Conservation (phyloP, 2,329 filamentous ascomycete genomes). For the Claviceps capensis region DNA sequence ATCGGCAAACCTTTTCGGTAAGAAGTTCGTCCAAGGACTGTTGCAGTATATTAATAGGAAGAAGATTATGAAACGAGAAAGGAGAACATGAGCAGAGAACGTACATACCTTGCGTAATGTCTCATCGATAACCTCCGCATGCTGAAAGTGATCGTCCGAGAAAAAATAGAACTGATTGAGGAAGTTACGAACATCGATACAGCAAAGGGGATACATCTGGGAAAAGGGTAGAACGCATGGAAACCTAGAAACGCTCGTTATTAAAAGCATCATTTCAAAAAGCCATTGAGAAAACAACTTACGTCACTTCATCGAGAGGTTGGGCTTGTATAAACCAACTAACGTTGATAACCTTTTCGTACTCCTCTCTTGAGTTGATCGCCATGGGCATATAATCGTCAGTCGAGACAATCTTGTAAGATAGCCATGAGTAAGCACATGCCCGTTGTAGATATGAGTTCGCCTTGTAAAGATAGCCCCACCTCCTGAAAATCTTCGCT, state of each 20-base stretch:
- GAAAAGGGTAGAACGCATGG: conserved; percentile 95
- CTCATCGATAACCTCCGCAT: conserved; percentile 79
- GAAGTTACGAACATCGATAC: conserved; percentile 96
- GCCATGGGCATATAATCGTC: conserved; percentile 99
- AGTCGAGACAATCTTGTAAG: conserved; percentile 53
- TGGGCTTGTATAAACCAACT: conserved; percentile 91
- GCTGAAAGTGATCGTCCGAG: conserved; percentile 88
- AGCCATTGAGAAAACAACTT: conserved; percentile 19
- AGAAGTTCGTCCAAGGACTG: conserved; percentile 90
- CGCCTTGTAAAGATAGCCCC: conserved; percentile 6
- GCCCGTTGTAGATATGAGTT: not conserved
- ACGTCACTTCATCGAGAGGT: conserved; percentile 59
- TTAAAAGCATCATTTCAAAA: not conserved
- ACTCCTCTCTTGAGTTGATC: conserved; percentile 79
- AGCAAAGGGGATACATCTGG: conserved; percentile 97
- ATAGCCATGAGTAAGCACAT: not conserved
- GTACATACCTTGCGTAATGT: conserved; percentile 59
- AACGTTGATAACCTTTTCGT: conserved; percentile 88
- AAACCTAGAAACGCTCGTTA: conserved; percentile 41
- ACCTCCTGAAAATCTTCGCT: conserved; percentile 93
- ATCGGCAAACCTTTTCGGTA: conserved; percentile 80
- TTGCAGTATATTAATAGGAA: not conserved
- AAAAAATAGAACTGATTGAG: conserved; percentile 98
- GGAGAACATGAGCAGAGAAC: not conserved
- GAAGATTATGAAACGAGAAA: not conserved